Evolutionary conservation across 371 early-diverging fungal species (phyloP).

Genomic region (Entomophthora muscae): DNA sequence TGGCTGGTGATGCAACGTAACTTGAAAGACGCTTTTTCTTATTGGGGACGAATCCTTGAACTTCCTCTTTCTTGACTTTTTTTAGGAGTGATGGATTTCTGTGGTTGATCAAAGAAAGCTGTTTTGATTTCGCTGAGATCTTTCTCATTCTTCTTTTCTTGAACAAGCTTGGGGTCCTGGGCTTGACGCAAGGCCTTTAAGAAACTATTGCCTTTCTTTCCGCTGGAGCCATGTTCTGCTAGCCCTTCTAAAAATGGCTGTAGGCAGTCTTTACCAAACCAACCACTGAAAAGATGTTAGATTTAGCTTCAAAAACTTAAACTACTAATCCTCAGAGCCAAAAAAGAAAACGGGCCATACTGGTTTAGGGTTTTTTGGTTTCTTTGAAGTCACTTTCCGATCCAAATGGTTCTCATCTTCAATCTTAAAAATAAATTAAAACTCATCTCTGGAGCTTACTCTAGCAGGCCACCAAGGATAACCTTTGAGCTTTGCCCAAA

Average conservation of each 20-base stretch:
- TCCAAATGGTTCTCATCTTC: conserved; percentile 33
- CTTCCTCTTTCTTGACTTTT: not conserved
- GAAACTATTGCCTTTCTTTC: not conserved
- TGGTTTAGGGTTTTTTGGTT: conserved; percentile 27
- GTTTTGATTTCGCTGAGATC: not conserved
- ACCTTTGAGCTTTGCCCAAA: conserved; percentile 53
- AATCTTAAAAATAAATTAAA: no score
- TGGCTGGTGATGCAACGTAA: not conserved
- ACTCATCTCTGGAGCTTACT: conserved; percentile 33
- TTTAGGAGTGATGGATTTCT: not conserved
- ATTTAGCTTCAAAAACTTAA: conserved; percentile 11
- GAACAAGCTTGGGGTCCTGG: not conserved
- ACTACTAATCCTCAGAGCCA: conserved; percentile 56
- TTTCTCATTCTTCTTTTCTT: not conserved
- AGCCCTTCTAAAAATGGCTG: not conserved
- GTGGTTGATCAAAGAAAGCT: not conserved
- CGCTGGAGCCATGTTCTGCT: not conserved
- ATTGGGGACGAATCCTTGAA: not conserved
- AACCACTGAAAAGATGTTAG: not conserved
- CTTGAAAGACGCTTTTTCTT: not conserved
- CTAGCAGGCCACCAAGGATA: conserved; percentile 67
- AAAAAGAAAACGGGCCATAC: conserved; percentile 46
- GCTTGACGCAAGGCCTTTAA: not conserved
- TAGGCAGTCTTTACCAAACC: conserved; percentile 4
- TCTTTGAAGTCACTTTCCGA: conserved; percentile 29